Conservation (phyloP, 2,329 filamentous ascomycete genomes). For the Scolecobasidium constrictum region DNA sequence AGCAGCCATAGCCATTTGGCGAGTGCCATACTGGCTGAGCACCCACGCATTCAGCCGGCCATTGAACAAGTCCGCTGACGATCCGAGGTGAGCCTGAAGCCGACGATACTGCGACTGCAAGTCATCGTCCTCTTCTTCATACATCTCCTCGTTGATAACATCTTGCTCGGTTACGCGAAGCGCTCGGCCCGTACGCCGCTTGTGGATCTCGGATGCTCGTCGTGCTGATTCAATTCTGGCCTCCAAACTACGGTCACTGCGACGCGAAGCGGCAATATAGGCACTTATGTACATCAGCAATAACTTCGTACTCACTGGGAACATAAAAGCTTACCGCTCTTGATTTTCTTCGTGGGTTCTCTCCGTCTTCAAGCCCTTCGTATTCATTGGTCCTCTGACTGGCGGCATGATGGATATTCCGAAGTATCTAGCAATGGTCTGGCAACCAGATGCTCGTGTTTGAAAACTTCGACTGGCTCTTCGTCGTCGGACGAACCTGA, state of each 20-base stretch:
- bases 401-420: slow-evolving; percentile 23
- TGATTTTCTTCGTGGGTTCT: slow-evolving; percentile 73
- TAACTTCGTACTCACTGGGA: neutral
- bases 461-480: no score
- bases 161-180: slow-evolving; percentile 77
- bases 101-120: slow-evolving; percentile 4
- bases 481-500: no score
- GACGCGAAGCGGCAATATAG: slow-evolving; percentile 82
- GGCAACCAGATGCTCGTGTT: neutral
- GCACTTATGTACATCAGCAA: slow-evolving; percentile 47
- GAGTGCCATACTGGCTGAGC: neutral
- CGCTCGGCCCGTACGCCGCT: slow-evolving; percentile 71
- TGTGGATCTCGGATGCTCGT: slow-evolving; percentile 84
- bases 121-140: slow-evolving; percentile 87
- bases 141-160: slow-evolving; percentile 88
- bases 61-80: slow-evolving; percentile 5
- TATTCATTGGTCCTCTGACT: slow-evolving; percentile 20
- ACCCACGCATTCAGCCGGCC: slow-evolving; percentile 6
- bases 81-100: slow-evolving; percentile 3
- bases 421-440: neutral
- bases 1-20: slow-evolving; percentile 2
- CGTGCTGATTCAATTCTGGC: slow-evolving; percentile 79
- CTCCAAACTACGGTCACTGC: slow-evolving; percentile 78
- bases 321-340: slow-evolving; percentile 45
- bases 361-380: slow-evolving; percentile 50